phyloP scores from a whole-genome alignment of 2,329 filamentous ascomycete genomes.

The Drechslerella coelobrocha region DNA sequence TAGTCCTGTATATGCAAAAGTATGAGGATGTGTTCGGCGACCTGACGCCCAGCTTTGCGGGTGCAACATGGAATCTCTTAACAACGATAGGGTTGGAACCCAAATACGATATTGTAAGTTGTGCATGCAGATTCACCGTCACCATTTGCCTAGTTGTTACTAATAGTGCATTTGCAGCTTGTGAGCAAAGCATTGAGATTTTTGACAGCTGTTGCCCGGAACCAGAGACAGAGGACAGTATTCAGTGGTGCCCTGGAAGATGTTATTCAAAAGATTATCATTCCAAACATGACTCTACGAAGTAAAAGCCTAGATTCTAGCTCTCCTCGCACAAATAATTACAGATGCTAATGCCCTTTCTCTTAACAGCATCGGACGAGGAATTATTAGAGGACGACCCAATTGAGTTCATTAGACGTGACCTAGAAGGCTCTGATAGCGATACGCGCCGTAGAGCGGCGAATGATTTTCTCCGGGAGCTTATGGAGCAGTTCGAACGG shows the following conservation, averaged over 20 bases:
- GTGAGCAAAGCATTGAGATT: slow-evolving; percentile 96
- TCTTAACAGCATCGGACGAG: slow-evolving; percentile 81
- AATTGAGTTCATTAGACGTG: slow-evolving; percentile 94
- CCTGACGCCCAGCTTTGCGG: slow-evolving; percentile 82
- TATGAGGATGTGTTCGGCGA: slow-evolving; percentile 91
- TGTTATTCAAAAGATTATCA: slow-evolving; percentile 92
- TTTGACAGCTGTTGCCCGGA: slow-evolving; percentile 83
- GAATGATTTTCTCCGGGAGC: slow-evolving; percentile 88
- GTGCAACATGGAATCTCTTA: slow-evolving; percentile 87
- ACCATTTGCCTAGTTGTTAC: not conserved
- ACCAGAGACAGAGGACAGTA: slow-evolving; percentile 75
- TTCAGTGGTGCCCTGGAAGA: slow-evolving; percentile 88
- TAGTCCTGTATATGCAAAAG: slow-evolving; percentile 91
- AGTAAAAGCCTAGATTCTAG: slow-evolving; percentile 41
- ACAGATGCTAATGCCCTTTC: too few species aligned
- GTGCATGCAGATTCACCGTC: not conserved
- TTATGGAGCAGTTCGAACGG: slow-evolving; percentile 86
- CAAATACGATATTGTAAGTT: slow-evolving; percentile 77
- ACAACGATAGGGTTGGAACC: slow-evolving; percentile 85
- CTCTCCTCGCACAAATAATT: not conserved
- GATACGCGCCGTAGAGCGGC: slow-evolving; percentile 91
- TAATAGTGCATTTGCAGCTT: slow-evolving; percentile 60
- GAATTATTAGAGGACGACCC: slow-evolving; percentile 98
- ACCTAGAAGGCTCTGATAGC: slow-evolving; percentile 93
- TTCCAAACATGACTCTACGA: slow-evolving; percentile 88